These are phyloP conservation scores for Fraxinus xanthoxyloides DNA, from an alignment of 305 asterid species.

Conservation along the genomic window DNA sequence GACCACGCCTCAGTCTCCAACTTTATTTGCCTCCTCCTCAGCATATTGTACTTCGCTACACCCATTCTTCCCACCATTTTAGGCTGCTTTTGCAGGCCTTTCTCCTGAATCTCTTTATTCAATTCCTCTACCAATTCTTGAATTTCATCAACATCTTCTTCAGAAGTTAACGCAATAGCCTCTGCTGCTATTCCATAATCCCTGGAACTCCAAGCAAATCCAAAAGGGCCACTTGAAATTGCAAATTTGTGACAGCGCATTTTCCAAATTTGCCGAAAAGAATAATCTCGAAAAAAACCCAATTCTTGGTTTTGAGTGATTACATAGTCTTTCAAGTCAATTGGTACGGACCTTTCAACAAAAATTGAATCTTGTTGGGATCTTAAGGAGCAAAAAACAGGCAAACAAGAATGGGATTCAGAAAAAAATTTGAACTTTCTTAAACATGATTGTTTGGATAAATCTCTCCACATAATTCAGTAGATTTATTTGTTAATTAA, in stretches of 20 bases:
- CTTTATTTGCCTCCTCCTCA: no score
- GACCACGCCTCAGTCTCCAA: no score
- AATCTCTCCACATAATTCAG: slow-evolving; percentile 75
- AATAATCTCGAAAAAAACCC: slow-evolving; percentile 25
- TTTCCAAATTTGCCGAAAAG: slow-evolving; percentile 23
- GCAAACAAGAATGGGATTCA: slow-evolving; percentile 29
- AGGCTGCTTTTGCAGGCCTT: no score
- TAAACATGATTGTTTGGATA: slow-evolving; percentile 48
- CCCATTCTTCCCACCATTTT: no score
- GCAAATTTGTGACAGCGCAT: slow-evolving; percentile 17
- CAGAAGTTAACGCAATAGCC: no score
- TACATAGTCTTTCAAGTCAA: slow-evolving; percentile 7
- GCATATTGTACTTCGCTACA: no score
- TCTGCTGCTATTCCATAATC: slow-evolving; percentile 77
- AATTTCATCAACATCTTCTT: no score
- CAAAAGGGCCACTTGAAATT: slow-evolving; percentile 19
- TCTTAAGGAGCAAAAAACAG: slow-evolving; percentile 24
- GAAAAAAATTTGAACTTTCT: slow-evolving; percentile 42
- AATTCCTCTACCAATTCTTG: no score
- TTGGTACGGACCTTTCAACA: slow-evolving; percentile 2
- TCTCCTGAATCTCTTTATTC: no score
- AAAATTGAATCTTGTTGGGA: slow-evolving; percentile 21
- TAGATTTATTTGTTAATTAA: slow-evolving; percentile 9
- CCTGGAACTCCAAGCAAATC: slow-evolving; percentile 31
- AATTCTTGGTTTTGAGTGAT: slow-evolving; percentile 20